Percentiles rank a stretch among this genome's conserved stretches.
These are phyloP conservation scores for Durusdinium trenchii DNA, from an alignment of 73 alveolate species.

Conservation along the genomic window DNA sequence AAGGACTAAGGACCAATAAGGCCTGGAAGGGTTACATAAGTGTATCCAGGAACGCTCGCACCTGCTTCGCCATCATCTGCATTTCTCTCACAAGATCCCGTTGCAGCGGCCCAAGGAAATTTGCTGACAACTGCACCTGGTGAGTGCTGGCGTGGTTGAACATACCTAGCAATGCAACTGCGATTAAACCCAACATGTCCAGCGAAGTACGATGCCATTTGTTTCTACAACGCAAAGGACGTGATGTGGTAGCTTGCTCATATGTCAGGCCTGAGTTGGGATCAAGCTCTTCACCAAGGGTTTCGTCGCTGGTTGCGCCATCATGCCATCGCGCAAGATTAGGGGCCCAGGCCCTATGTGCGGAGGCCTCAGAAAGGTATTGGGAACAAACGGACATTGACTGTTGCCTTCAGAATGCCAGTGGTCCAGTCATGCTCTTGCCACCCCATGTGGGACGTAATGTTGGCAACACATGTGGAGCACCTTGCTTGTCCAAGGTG, in stretches of 20 bases:
- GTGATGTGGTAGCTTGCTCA: neutral
- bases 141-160: neutral
- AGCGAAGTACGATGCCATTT: neutral
- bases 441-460: neutral
- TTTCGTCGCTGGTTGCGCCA: neutral
- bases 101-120: conserved; percentile 15
- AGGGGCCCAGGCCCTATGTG: conserved; percentile 28
- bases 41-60: neutral
- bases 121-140: neutral
- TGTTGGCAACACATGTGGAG: neutral
- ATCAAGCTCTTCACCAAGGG: neutral
- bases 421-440: neutral
- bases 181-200: neutral
- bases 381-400: neutral
- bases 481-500: neutral
- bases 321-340: conserved; percentile 33
- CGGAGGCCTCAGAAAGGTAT: neutral
- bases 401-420: neutral
- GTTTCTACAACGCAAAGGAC: neutral
- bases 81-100: neutral
- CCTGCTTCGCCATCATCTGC: neutral
- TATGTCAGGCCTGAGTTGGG: neutral
- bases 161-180: neutral
- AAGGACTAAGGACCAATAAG: no score
- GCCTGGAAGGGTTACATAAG: no score